These are phyloP conservation scores for Pascua sp. DNA, from an alignment of 1,284 basidiomycete genomes.

Conservation along the genomic window DNA sequence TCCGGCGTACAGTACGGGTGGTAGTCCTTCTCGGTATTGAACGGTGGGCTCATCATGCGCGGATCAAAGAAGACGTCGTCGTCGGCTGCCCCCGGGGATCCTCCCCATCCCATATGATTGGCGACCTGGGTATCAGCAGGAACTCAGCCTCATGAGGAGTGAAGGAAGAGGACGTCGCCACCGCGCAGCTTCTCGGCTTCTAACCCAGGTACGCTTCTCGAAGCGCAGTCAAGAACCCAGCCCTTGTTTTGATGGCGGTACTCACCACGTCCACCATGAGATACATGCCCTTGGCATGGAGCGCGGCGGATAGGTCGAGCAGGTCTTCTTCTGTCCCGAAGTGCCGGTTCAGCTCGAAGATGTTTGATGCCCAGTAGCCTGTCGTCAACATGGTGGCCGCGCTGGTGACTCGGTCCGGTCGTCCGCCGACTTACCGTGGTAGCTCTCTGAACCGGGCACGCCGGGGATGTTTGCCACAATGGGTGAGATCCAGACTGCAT, in stretches of 20 bases:
- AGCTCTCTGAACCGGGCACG: conserved; percentile 35
- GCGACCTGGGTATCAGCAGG: conserved; percentile 10
- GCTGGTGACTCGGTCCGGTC: neutral
- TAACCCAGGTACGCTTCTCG: too few species aligned
- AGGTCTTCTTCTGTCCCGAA: conserved; percentile 52
- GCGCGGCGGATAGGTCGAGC: conserved; percentile 46
- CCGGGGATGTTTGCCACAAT: conserved; percentile 44
- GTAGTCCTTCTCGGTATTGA: conserved; percentile 33
- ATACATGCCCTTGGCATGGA: conserved; percentile 53
- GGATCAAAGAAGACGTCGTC: conserved; percentile 17
- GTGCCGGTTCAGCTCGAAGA: conserved; percentile 47
- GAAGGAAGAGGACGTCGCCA: neutral
- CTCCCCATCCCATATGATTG: conserved; percentile 34
- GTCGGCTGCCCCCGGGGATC: too few species aligned
- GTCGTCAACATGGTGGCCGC: conserved; percentile 5
- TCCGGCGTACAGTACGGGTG: conserved; percentile 50
- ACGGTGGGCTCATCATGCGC: neutral
- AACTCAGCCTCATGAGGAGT: neutral
- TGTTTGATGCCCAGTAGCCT: conserved; percentile 49
- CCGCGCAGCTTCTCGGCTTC: too few species aligned
- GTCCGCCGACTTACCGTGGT: conserved; percentile 44
- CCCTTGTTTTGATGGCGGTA: neutral
- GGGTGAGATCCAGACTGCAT: conserved; percentile 46
- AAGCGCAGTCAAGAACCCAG: too few species aligned
- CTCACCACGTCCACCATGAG: conserved; percentile 54